Evolutionary conservation across 2,329 filamentous ascomycete species (phyloP), one percentile per base, ranked within the genome.

Genomic region (Fusarium redolens): DNA sequence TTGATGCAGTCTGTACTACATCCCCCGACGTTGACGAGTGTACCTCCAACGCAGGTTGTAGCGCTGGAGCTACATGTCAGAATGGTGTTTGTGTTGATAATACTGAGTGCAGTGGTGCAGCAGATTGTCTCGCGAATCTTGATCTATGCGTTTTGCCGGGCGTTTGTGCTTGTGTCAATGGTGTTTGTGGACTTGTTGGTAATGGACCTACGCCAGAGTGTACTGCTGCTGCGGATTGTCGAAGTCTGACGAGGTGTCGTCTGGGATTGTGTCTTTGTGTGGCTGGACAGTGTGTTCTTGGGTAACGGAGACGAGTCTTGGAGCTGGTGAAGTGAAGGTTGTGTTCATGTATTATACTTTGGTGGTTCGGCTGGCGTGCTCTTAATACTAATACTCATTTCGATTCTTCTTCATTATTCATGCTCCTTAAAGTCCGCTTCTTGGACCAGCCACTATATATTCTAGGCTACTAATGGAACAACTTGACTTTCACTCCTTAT

Each of bases 31-130:
- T 63, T 4, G 35, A 61, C 2, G 14, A 31, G 2, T 71, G 68
- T 31, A 18, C 20, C 1, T 20, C 15, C 5, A 5, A 20, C 13
- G 18, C 12, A 1, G 22, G 48, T 5, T 71, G 69, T 18, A 51
- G 31, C 5, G 3, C 47, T 8, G 68, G 62, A 7, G 45, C 47
- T 4, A 20, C 12, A 2, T 71, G 69, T 12, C 43, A 63, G 15
- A 38, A 31, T 20, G 45, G 56, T 2, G 69, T 61, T 7, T 71
- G 69, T 37, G 47, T 62, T 1, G 51, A 67, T 12, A 10, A 68
- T 5, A 28, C 31, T 0, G 22, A 25, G 5, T 68, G 65, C 20
- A 17, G 10, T 11, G 30, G 14, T 20, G 31, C 37, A 5, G 25
- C 20, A 3, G 63, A 68, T 10, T 68, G 65, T 25, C 17, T 41